Base-by-base conservation (phyloP, 2,329 filamentous ascomycete species). In the Cytospora paraplurivora region DNA sequence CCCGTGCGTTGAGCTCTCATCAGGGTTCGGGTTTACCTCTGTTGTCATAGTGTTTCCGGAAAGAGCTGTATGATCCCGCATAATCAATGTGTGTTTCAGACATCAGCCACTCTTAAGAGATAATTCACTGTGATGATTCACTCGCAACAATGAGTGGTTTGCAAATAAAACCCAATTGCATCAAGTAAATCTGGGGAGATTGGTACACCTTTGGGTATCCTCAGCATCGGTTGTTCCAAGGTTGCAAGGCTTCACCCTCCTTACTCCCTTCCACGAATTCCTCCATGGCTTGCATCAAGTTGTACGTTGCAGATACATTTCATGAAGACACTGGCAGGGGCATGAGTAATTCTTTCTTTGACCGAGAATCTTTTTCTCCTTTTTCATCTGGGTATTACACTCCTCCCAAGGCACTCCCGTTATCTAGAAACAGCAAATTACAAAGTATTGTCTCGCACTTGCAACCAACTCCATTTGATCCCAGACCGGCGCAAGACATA, bases 391-490 rank as follows among this genome's bases (percentile, higher is more conserved):
- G 44, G 44, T 47, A 47, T 47, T 47, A 47, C 44, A 47, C n/a
- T 21, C 44, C 19, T 47, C 44, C 11, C 21, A 44, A 7, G 2
- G 12, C 44, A 47, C n/a, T 21, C 44, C 41, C n/a, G n/a, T 13
- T n/a, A 21, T 47, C n/a, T 12, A 47, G 21, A 47, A 8, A 19
- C 44, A 47, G n/a, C 44, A 47, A 4, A 47, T 47, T 47, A 47
- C n/a, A n/a, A n/a, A 8, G 7, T 21, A 19, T 47, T 44, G n/a
- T 11, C n/a, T 19, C 15, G 12, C 44, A 19, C 44, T 19, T 12
- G n/a, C 3, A 12, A 52, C 49, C 34, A 58, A 55, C 58, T 54
- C 58, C 49, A 34, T 17, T 38, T 37, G 49, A 27, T 49, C 51
- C 58, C 49, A 38, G 3, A 17, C 58, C 32, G 55, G 54, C 35